phyloP scores from a whole-genome alignment of 2,329 filamentous ascomycete species.

The Phialocephala subalpina region DNA sequence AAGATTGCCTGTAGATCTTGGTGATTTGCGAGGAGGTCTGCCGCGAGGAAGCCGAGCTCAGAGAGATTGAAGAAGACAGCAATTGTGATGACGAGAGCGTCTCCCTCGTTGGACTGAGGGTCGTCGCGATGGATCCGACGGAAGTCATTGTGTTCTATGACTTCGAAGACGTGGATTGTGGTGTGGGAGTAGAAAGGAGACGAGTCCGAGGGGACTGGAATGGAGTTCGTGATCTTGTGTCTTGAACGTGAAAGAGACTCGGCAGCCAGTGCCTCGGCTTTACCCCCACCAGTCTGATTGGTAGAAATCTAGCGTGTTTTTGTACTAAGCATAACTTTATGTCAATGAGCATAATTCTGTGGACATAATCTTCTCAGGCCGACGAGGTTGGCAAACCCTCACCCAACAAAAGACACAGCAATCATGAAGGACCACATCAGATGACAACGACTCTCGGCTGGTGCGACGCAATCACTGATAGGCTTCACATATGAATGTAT shows the following conservation, averaged over 20 bases:
- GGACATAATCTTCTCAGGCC: conserved; percentile 12
- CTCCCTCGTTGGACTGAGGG: conserved; percentile 47
- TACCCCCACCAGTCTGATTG: background rate
- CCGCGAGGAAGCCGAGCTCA: conserved; percentile 67
- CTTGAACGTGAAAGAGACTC: conserved; percentile 21
- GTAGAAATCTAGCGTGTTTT: conserved; percentile 12
- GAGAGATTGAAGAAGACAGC: conserved; percentile 72
- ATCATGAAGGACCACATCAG: conserved; percentile 20
- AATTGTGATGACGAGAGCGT: conserved; percentile 61
- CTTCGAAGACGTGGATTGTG: conserved; percentile 19
- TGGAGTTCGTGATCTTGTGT: conserved; percentile 31
- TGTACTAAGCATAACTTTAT: conserved; percentile 11
- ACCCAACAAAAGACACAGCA: background rate
- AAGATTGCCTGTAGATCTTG: conserved; percentile 92
- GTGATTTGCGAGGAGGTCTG: conserved; percentile 77
- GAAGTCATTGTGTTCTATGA: conserved; percentile 37
- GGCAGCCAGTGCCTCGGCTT: conserved; percentile 27
- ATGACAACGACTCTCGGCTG: conserved; percentile 5
- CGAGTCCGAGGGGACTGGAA: conserved; percentile 26
- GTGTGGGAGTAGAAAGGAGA: conserved; percentile 21
- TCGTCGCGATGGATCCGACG: conserved; percentile 38
- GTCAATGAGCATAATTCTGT: background rate
- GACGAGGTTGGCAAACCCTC: conserved; percentile 25
- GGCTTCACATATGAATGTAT: background rate
- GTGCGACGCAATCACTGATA: background rate